Evolutionary conservation across 257 asterid genomes (phyloP), one percentile per base, ranked within the genome.

Genomic region (Plantago ovata): DNA sequence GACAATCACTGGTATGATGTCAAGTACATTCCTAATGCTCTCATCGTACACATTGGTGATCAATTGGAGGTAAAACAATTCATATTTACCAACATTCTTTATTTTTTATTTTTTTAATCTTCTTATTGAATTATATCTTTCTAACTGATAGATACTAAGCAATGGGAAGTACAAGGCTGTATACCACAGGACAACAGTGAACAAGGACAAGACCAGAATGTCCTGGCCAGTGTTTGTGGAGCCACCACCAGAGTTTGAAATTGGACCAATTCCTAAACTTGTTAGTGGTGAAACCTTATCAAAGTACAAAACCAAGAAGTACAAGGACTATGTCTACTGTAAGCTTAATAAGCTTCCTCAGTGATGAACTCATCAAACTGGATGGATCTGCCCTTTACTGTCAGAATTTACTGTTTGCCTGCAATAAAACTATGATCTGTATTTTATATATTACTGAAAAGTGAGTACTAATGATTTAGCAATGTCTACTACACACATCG

Each of bases 261-360:
- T 83, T 16, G 95, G 91, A 7, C 95, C 96, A 0, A 65, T 72
- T 6, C 68, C 85, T 3, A 72, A 85, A 69, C 85, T 83, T 14
- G 56, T 79, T 10, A 62, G 36, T 28, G 76, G 69, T 15, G 28
- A 73, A 41, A 77, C 51, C 21, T 84, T 82, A n/a, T 15, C 91
- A 20, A 79, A 79, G 48, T 83, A 51, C 61, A 83, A 85, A 81
- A 75, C 79, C 51, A 83, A 84, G 73, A 89, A 79, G 69, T 83
- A 66, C 61, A 83, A 75, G 24, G 91, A 85, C 41, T 89, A 79
- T 74, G 81, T 60, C 53, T 68, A 83, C 32, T 88, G 96, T 51
- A 84, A 87, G 79, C 86, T 84, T 32, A 84, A 87, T 71, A 87
- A 87, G 81, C 75, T 87, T 72, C 94, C 93, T 9, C 94, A 82